Evolutionary conservation across 176 grass and related monocot genomes (phyloP).

Genomic region (Oryza glaberrima): DNA sequence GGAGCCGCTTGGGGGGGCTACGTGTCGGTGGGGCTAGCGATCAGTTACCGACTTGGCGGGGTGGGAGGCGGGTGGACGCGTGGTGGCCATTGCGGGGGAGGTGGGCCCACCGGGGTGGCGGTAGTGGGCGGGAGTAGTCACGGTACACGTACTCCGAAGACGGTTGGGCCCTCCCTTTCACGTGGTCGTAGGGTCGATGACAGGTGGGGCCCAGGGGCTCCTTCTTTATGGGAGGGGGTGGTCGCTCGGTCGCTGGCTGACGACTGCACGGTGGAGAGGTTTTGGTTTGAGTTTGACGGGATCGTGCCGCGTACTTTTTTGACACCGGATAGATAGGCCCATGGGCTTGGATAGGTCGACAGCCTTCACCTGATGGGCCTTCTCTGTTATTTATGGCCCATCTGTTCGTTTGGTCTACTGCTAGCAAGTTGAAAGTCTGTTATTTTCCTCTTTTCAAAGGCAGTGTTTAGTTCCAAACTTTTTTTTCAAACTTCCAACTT

Average conservation of each 20-base stretch:
- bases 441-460: no score
- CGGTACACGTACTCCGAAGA: background rate
- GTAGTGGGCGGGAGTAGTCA: background rate
- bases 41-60: conserved; percentile 1
- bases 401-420: no score
- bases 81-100: background rate
- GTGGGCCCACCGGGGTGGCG: background rate
- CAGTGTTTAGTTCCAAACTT: no score
- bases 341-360: no score
- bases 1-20: background rate
- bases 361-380: no score
- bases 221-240: background rate
- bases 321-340: no score
- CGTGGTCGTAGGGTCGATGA: background rate
- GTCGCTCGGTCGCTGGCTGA: background rate
- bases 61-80: background rate
- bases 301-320: background rate
- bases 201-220: background rate
- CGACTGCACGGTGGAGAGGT: background rate
- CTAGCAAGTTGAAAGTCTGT: no score
- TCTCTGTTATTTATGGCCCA: no score
- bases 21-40: background rate
- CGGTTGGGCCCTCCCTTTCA: background rate
- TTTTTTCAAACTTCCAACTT: no score
- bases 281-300: no score